phyloP scores from a whole-genome alignment of 805 yeast genomes.

The Zygotorulaspora sp. region DNA sequence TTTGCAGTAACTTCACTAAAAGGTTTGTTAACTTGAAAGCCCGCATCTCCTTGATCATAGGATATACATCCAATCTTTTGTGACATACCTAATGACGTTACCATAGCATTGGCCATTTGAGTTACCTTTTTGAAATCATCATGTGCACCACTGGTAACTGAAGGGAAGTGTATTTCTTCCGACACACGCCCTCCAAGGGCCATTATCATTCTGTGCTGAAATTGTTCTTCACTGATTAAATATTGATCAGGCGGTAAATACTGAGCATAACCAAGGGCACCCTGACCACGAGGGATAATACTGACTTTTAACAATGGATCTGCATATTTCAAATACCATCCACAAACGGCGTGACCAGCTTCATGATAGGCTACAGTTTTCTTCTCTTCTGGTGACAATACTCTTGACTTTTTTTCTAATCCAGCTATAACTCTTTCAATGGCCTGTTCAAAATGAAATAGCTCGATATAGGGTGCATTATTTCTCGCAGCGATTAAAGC shows the following conservation, averaged over 20 bases:
- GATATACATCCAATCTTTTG: slow-evolving; percentile 56
- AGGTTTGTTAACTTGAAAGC: slow-evolving; percentile 68
- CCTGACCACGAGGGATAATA: slow-evolving; percentile 90
- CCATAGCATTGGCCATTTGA: slow-evolving; percentile 85
- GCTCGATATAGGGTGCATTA: slow-evolving; percentile 55
- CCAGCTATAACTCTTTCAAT: slow-evolving; percentile 94
- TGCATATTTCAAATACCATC: slow-evolving; percentile 84
- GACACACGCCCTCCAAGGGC: slow-evolving; percentile 89
- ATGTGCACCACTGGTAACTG: slow-evolving; percentile 88
- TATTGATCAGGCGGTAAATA: slow-evolving; percentile 87
- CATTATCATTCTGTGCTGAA: slow-evolving; percentile 85
- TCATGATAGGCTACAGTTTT: slow-evolving; percentile 88
- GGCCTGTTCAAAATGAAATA: slow-evolving; percentile 82
- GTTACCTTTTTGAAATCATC: slow-evolving; percentile 93
- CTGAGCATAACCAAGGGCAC: slow-evolving; percentile 95
- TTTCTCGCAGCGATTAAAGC: slow-evolving; percentile 88
- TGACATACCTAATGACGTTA: slow-evolving; percentile 85
- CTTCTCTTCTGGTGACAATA: slow-evolving; percentile 76
- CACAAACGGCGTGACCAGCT: slow-evolving; percentile 96
- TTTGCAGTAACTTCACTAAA: slow-evolving; percentile 84
- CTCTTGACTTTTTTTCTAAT: slow-evolving; percentile 77
- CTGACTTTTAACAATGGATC: slow-evolving; percentile 92
- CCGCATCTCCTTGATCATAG: slow-evolving; percentile 46
- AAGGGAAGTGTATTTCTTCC: slow-evolving; percentile 81
- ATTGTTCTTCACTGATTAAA: slow-evolving; percentile 69